A percentile compares a stretch with the other conserved stretches of the same genome.
These are phyloP conservation scores for Aureobasidium sp. DNA, from an alignment of 2,329 filamentous ascomycete species.

Conservation along the genomic window DNA sequence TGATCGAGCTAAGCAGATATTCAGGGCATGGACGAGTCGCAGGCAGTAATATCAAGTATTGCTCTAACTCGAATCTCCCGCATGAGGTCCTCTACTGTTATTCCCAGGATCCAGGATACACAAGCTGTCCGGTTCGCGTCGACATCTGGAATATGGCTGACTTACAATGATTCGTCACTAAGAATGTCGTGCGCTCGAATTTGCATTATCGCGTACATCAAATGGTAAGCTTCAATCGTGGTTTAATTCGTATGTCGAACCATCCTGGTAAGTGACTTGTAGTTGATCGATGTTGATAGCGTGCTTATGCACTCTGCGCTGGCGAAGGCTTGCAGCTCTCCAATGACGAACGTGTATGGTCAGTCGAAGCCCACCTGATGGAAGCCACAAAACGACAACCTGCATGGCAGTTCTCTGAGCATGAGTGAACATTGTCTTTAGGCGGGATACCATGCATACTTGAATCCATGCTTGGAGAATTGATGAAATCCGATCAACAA, in stretches of 20 bases:
- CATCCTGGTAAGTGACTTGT: neutral
- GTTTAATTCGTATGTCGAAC: neutral
- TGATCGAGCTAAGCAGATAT: neutral
- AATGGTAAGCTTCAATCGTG: neutral
- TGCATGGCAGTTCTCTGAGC: neutral
- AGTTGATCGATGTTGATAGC: neutral
- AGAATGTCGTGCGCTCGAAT: neutral
- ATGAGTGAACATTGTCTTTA: neutral
- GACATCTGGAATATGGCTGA: neutral
- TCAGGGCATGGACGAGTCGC: neutral
- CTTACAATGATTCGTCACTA: neutral
- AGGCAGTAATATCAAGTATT: neutral
- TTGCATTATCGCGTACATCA: neutral
- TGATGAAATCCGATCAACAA: neutral
- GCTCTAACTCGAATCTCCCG: too few relatives aligned
- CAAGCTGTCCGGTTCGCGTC: neutral
- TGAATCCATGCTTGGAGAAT: neutral
- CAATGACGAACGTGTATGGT: neutral
- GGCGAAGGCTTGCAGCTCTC: conserved; percentile 2
- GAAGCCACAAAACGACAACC: neutral
- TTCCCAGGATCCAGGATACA: conserved; percentile 1
- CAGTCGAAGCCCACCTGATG: neutral
- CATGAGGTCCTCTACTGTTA: neutral
- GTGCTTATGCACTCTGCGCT: conserved; percentile 2
- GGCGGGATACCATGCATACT: neutral